Evolutionary conservation across 2,329 filamentous ascomycete species (phyloP).

Genomic region (Colletotrichum tropicale): DNA sequence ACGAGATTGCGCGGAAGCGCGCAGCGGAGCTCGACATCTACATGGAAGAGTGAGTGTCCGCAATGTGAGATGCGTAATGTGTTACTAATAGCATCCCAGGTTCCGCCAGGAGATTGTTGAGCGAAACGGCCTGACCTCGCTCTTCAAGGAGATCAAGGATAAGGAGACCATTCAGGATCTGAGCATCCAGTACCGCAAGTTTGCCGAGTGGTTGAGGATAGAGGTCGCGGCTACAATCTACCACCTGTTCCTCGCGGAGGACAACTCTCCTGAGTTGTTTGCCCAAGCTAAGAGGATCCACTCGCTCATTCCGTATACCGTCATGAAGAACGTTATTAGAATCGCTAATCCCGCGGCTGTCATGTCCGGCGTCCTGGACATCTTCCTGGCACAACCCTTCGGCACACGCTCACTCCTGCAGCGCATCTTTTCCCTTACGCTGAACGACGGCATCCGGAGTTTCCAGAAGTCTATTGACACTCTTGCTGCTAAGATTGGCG

Average conservation of each 20-base stretch:
- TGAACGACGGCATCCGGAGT: slow-evolving; percentile 86
- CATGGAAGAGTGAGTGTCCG: slow-evolving; percentile 78
- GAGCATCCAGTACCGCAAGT: slow-evolving; percentile 95
- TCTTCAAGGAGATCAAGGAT: slow-evolving; percentile 91
- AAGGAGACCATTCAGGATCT: slow-evolving; percentile 88
- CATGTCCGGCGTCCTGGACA: slow-evolving; percentile 93
- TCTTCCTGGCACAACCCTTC: slow-evolving; percentile 95
- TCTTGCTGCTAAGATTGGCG: slow-evolving; percentile 78
- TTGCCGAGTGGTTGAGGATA: slow-evolving; percentile 97
- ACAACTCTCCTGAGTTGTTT: slow-evolving; percentile 96
- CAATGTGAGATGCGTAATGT: slow-evolving; percentile 4
- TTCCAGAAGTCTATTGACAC: slow-evolving; percentile 88
- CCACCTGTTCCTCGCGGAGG: slow-evolving; percentile 95
- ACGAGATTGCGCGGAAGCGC: slow-evolving; percentile 89
- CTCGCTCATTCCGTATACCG: slow-evolving; percentile 88
- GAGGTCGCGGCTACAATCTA: slow-evolving; percentile 97
- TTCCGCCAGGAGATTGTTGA: slow-evolving; percentile 73
- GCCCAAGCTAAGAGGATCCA: slow-evolving; percentile 94
- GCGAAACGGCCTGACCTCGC: slow-evolving; percentile 82
- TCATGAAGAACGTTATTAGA: slow-evolving; percentile 96
- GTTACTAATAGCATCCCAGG: slow-evolving; percentile 37
- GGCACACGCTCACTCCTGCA: slow-evolving; percentile 90
- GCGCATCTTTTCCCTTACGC: slow-evolving; percentile 88
- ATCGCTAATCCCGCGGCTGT: slow-evolving; percentile 96
- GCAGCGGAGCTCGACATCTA: slow-evolving; percentile 95